Percentiles rank a stretch among this genome's conserved stretches.
These are phyloP conservation scores for Parastagonospora nodorum DNA, from an alignment of 2,329 filamentous ascomycete genomes.

Conservation along the genomic window DNA sequence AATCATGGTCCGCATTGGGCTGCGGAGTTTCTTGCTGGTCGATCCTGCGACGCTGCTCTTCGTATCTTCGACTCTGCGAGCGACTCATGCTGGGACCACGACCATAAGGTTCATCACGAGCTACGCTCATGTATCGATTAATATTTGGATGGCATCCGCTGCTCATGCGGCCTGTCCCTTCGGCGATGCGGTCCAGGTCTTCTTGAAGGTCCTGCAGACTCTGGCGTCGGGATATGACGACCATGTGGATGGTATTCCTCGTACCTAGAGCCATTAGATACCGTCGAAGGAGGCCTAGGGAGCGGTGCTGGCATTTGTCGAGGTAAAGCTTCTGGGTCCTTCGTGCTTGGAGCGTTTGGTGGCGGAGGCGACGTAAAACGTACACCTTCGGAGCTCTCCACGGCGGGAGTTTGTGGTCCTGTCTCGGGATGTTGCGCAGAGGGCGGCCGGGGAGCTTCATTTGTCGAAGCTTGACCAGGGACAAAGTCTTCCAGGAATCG, in stretches of 20 bases:
- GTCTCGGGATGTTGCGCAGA: conserved; percentile 16
- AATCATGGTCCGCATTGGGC: conserved; percentile 34
- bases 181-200: conserved; percentile 37
- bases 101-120: conserved; percentile 42
- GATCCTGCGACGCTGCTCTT: conserved; percentile 42
- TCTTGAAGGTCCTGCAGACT: conserved; percentile 24
- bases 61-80: conserved; percentile 43
- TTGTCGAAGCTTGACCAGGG: conserved; percentile 21
- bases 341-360: conserved; percentile 17
- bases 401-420: conserved; percentile 17
- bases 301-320: conserved; percentile 24
- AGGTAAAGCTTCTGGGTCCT: conserved; percentile 17
- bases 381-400: conserved; percentile 34
- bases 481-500: conserved; percentile 43
- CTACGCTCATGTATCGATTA: conserved; percentile 43
- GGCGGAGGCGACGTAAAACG: conserved; percentile 37
- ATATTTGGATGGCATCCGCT: conserved; percentile 41
- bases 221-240: conserved; percentile 33
- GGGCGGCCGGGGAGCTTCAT: conserved; percentile 17
- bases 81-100: conserved; percentile 42
- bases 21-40: conserved; percentile 45
- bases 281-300: conserved; percentile 32
- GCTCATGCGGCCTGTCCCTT: conserved; percentile 38
- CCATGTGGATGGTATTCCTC: conserved; percentile 30
- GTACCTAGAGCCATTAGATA: conserved; percentile 41